These are phyloP conservation scores for Cyberlindnera nakhonratchasimensis DNA, from an alignment of 805 yeast genomes.

Conservation along the genomic window DNA sequence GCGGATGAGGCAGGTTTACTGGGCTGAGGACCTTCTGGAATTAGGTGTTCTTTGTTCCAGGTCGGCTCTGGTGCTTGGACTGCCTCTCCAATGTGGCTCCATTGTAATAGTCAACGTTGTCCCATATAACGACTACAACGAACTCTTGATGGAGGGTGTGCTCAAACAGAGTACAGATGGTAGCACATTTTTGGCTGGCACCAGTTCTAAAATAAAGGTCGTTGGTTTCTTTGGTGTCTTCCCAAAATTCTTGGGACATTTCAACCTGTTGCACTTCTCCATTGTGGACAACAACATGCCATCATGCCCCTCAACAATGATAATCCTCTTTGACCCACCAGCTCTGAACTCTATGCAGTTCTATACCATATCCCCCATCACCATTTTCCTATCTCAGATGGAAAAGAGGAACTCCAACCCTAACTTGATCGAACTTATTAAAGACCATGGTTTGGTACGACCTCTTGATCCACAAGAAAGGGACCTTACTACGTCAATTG, in stretches of 20 bases:
- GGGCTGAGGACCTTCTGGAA: conserved; percentile 32
- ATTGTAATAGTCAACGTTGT: conserved; percentile 14
- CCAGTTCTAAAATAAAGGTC: neutral
- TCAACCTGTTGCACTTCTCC: neutral
- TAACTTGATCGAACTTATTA: conserved; percentile 4
- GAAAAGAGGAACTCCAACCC: neutral
- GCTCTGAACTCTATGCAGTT: conserved; percentile 68
- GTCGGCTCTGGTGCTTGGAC: conserved; percentile 18
- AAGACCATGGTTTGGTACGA: conserved; percentile 11
- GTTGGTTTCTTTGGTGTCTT: conserved; percentile 12
- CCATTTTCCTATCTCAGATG: conserved; percentile 43
- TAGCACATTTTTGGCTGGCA: neutral
- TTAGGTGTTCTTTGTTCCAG: conserved; percentile 10
- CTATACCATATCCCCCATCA: conserved; percentile 69
- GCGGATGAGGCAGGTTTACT: conserved; percentile 29
- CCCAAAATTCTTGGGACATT: neutral
- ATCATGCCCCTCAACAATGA: conserved; percentile 15
- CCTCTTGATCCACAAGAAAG: conserved; percentile 9
- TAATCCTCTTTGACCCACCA: conserved; percentile 69
- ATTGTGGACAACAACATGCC: conserved; percentile 1
- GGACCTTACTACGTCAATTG: conserved; percentile 12
- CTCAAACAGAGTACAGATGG: neutral
- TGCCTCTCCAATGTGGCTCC: conserved; percentile 5
- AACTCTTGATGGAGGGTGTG: conserved; percentile 5
- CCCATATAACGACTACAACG: conserved; percentile 4